phyloP scores from a whole-genome alignment of 2,329 filamentous ascomycete genomes.

The Diaporthe sp. region DNA sequence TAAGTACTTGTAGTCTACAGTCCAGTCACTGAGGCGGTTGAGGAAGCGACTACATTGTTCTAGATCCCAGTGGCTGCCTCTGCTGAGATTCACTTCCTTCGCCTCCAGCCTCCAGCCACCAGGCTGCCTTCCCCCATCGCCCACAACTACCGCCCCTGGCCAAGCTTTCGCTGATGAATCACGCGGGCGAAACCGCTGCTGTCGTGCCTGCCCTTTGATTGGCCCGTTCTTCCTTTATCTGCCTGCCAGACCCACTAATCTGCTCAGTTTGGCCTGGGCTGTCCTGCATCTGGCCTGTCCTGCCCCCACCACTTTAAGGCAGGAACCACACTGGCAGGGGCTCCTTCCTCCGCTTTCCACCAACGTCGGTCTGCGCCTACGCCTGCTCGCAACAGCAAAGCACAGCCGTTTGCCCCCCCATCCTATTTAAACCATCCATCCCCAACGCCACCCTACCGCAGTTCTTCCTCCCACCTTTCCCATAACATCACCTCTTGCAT shows the following conservation, averaged over 20 bases:
- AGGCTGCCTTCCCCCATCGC: neutral
- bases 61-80: conserved; percentile 2
- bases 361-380: neutral
- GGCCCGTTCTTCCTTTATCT: conserved; percentile 2
- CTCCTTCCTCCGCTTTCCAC: conserved; percentile 19
- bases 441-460: neutral
- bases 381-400: neutral
- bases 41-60: conserved; percentile 6
- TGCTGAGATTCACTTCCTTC: neutral
- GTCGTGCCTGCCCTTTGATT: conserved; percentile 7
- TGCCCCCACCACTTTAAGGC: conserved; percentile 25
- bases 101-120: conserved; percentile 9
- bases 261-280: conserved; percentile 2
- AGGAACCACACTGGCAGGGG: conserved; percentile 26
- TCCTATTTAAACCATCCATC: conserved; percentile 29
- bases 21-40: neutral
- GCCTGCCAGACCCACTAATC: conserved; percentile 8
- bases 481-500: neutral
- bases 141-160: neutral
- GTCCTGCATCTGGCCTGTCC: conserved; percentile 2
- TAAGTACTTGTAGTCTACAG: no score
- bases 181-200: conserved; percentile 14
- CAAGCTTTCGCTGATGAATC: conserved; percentile 30
- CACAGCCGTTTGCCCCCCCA: conserved; percentile 30
- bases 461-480: neutral